These are phyloP conservation scores for Taxillus chinensis DNA, from an alignment of 164 flowering plant species.

Conservation along the genomic window DNA sequence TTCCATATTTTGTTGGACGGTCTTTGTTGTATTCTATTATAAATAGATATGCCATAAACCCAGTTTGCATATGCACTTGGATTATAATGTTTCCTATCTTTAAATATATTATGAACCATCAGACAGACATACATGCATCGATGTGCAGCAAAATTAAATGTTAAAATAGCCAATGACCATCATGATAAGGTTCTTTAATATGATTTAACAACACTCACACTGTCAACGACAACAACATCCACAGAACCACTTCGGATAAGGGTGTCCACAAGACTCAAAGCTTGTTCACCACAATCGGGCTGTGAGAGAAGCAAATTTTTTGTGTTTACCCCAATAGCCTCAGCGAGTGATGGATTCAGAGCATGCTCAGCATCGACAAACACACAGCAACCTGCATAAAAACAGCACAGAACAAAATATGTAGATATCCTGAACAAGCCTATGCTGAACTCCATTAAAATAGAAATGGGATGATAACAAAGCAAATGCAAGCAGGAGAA, in stretches of 20 bases:
- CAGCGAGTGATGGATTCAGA: conserved; percentile 78
- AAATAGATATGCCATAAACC: too few species aligned
- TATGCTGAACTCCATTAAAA: background rate
- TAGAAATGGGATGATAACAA: background rate
- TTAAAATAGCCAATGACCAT: background rate
- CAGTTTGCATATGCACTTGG: too few species aligned
- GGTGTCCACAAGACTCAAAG: conserved; percentile 90
- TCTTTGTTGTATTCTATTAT: too few species aligned
- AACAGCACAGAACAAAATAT: background rate
- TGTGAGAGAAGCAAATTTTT: conserved; percentile 79
- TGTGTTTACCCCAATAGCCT: conserved; percentile 81
- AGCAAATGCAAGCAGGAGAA: background rate
- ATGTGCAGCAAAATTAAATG: too few species aligned
- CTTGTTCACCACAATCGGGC: conserved; percentile 97
- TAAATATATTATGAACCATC: too few species aligned
- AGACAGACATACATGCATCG: too few species aligned
- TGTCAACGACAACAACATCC: conserved; percentile 92
- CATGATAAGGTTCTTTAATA: too few species aligned
- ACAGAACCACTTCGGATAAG: conserved; percentile 87
- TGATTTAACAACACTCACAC: conserved; percentile 44
- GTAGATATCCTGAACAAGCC: background rate
- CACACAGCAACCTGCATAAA: conserved; percentile 61
- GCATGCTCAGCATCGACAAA: conserved; percentile 98
- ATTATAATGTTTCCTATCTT: too few species aligned
- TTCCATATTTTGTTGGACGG: too few species aligned